These are phyloP conservation scores for Glycine tomentella DNA, from an alignment of 306 rosid genomes.

Conservation along the genomic window DNA sequence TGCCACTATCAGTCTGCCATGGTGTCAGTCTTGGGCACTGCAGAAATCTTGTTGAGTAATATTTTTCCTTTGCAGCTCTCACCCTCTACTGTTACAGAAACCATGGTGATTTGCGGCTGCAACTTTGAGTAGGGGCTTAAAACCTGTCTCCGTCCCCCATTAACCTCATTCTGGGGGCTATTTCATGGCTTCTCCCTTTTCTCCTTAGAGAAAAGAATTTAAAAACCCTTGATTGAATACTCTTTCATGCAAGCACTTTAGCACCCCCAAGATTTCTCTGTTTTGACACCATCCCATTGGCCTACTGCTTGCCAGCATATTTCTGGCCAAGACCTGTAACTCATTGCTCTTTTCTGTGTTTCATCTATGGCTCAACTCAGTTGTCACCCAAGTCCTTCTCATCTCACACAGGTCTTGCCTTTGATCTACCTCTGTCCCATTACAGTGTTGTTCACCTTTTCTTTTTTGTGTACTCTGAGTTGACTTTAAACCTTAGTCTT, in stretches of 20 bases:
- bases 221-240: neutral
- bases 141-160: neutral
- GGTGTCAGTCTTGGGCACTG: no score
- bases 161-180: neutral
- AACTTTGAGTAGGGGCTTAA: neutral
- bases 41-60: no score
- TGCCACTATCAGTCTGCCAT: neutral
- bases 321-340: neutral
- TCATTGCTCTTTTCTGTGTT: neutral
- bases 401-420: neutral
- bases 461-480: neutral
- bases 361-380: neutral
- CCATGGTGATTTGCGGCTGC: neutral
- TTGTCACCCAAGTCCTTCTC: neutral
- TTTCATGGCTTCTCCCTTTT: neutral
- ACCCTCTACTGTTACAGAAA: neutral
- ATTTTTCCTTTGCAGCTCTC: neutral
- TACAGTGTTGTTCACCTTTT: slow-evolving; percentile 5
- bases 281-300: neutral
- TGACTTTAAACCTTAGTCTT: neutral
- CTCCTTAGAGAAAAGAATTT: neutral
- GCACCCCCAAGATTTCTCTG: neutral
- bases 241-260: neutral
- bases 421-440: neutral
- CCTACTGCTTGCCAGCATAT: neutral